A percentile compares a stretch with the other conserved stretches of the same genome.
Evolutionary conservation across 148 eudicot genomes (phyloP).

Genomic region (Camellia lanceoleosa): DNA sequence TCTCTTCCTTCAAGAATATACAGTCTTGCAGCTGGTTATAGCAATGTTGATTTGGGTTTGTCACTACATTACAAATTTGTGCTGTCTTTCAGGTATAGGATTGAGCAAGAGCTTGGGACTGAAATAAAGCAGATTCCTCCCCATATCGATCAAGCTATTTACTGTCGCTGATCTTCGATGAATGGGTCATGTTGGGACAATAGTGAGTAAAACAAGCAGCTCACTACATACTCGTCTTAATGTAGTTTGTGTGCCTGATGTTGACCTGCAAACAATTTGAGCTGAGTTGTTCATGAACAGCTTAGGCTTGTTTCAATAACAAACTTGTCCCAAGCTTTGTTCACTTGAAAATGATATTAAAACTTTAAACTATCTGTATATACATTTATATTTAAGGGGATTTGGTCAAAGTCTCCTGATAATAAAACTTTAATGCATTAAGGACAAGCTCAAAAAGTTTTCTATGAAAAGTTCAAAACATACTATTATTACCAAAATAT

Average conservation of each 20-base stretch:
- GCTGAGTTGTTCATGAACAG: too few relatives aligned
- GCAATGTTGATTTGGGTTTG: neutral
- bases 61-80: neutral
- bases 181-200: neutral
- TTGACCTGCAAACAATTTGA: neutral
- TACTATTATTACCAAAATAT: too few relatives aligned
- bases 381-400: too few relatives aligned
- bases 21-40: neutral
- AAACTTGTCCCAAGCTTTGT: neutral
- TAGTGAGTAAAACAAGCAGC: neutral
- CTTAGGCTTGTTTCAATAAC: neutral
- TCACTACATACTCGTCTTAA: neutral
- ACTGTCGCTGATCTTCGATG: slow-evolving; percentile 45
- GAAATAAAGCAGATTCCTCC: slow-evolving; percentile 87
- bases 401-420: too few relatives aligned
- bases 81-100: slow-evolving; percentile 52
- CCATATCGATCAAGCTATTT: slow-evolving; percentile 63
- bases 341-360: neutral
- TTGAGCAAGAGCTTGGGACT: slow-evolving; percentile 87
- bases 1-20: neutral
- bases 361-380: too few relatives aligned
- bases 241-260: neutral
- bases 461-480: too few relatives aligned
- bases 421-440: too few relatives aligned
- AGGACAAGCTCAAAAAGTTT: too few relatives aligned